A percentile compares a stretch with the other conserved stretches of the same genome.
Evolutionary conservation across 805 yeast species (phyloP).

Genomic region (Pichia pseudocactophila): DNA sequence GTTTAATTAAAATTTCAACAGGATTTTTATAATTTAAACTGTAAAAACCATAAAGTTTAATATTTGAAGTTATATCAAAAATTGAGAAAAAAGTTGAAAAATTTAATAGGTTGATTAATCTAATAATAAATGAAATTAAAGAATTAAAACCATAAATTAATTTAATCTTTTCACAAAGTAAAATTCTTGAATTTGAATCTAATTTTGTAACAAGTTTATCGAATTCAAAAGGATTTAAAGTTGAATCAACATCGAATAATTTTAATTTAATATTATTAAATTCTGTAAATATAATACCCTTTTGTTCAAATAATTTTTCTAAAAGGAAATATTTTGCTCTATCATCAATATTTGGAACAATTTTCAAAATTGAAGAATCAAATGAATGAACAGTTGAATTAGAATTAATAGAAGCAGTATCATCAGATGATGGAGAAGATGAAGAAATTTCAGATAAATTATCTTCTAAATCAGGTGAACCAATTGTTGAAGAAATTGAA

Average conservation of each 20-base stretch:
- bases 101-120: slow-evolving; percentile 17
- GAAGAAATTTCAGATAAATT: neutral
- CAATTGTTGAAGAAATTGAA: neutral
- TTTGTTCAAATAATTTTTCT: slow-evolving; percentile 15
- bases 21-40: slow-evolving; percentile 21
- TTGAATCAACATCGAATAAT: slow-evolving; percentile 24
- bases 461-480: neutral
- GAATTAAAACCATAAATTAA: slow-evolving; percentile 21
- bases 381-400: slow-evolving; percentile 3
- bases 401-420: neutral
- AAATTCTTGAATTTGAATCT: slow-evolving; percentile 13
- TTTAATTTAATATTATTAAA: slow-evolving; percentile 20
- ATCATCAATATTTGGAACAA: neutral
- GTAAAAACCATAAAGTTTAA: slow-evolving; percentile 25
- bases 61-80: slow-evolving; percentile 25
- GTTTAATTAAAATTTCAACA: slow-evolving; percentile 25
- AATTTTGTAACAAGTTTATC: slow-evolving; percentile 13
- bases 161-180: slow-evolving; percentile 23
- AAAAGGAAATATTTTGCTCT: slow-evolving; percentile 10
- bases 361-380: slow-evolving; percentile 4
- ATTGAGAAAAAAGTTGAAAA: slow-evolving; percentile 23
- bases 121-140: slow-evolving; percentile 18
- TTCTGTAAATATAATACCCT: slow-evolving; percentile 23
- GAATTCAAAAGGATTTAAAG: slow-evolving; percentile 19
- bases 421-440: neutral